These are phyloP conservation scores for Iberis amara DNA, from an alignment of 441 rosid species.

Conservation along the genomic window DNA sequence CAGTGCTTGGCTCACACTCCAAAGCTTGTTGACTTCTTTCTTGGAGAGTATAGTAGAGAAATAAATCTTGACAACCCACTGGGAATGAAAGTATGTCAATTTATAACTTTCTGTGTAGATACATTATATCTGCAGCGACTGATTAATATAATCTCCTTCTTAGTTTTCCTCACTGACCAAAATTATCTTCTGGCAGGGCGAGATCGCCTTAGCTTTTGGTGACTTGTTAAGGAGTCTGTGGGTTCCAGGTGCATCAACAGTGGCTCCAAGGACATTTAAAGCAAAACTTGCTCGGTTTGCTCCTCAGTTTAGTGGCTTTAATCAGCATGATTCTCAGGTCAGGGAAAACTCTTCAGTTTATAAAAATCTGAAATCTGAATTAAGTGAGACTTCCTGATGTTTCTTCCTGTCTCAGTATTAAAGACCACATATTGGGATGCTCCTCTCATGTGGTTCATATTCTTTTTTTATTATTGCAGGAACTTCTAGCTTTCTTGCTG, in stretches of 20 bases:
- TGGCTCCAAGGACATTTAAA: conserved; percentile 64
- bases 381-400: conserved; percentile 28
- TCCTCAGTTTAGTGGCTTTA: conserved; percentile 70
- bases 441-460: conserved; percentile 18
- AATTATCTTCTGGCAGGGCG: conserved; percentile 44
- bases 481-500: conserved; percentile 64
- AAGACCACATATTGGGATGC: conserved; percentile 15
- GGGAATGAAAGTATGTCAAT: conserved; percentile 63
- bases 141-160: conserved; percentile 6
- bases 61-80: conserved; percentile 65
- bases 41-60: conserved; percentile 63
- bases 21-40: conserved; percentile 70
- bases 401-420: conserved; percentile 22
- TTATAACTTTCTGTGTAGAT: conserved; percentile 13
- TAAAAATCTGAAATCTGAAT: conserved; percentile 10
- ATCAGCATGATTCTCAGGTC: conserved; percentile 87
- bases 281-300: conserved; percentile 74
- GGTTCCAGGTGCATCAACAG: conserved; percentile 67
- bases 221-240: conserved; percentile 67
- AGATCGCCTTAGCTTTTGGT: conserved; percentile 72
- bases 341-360: conserved; percentile 35
- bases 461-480: conserved; percentile 43
- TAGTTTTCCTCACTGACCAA: conserved; percentile 14
- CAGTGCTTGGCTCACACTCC: conserved; percentile 87
- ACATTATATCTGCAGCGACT: background rate